Percentiles rank a stretch among this genome's conserved stretches.
Evolutionary conservation across 352 stramenopile genomes (phyloP).

Genomic region (Elongisporangium senticosum): DNA sequence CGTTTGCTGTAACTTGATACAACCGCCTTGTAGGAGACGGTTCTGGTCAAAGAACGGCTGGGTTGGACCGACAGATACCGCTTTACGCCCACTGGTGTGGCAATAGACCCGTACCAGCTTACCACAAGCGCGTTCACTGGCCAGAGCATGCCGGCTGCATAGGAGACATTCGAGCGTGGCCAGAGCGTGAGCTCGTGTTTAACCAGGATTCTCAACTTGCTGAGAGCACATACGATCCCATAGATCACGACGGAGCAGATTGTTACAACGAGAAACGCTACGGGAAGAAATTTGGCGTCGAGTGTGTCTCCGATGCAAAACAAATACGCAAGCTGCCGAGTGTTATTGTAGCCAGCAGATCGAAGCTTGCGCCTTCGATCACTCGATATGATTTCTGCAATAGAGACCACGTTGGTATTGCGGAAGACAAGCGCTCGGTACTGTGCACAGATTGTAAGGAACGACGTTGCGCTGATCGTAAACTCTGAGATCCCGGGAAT

Average conservation of each 20-base stretch:
- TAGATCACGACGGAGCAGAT: neutral
- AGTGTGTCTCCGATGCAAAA: conserved; percentile 1
- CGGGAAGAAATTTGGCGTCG: conserved; percentile 2
- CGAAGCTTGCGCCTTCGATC: neutral
- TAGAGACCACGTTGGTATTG: neutral
- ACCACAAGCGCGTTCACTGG: neutral
- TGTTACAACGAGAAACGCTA: neutral
- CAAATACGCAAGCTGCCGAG: conserved; percentile 1
- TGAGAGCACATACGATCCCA: neutral
- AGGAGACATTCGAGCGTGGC: neutral
- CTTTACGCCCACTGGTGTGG: neutral
- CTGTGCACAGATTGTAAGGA: neutral
- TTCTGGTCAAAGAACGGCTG: neutral
- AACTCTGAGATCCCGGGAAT: neutral
- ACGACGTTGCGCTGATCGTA: neutral
- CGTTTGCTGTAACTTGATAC: neutral
- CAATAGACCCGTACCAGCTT: neutral
- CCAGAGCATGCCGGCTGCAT: neutral
- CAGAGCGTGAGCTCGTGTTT: neutral
- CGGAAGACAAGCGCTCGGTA: neutral
- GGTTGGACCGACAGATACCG: neutral
- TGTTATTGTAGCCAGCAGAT: conserved; percentile 2
- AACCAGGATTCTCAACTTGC: neutral
- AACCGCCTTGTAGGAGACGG: neutral
- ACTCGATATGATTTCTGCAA: neutral